These are phyloP conservation scores for Oleoguttula mirabilis DNA, from an alignment of 495 filamentous ascomycete species.

Conservation along the genomic window DNA sequence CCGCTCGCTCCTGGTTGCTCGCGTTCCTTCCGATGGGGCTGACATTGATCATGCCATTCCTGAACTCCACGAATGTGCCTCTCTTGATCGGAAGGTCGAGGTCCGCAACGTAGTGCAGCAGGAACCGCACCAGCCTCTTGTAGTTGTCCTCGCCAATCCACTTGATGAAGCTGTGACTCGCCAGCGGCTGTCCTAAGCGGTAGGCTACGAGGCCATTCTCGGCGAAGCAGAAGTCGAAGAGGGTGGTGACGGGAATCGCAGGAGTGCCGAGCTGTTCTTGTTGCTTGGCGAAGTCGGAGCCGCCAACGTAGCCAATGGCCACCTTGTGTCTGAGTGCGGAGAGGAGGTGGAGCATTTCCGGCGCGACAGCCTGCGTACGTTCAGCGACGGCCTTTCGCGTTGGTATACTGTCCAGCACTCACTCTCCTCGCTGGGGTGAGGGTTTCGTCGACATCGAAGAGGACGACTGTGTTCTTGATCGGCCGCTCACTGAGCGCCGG, in stretches of 20 bases:
- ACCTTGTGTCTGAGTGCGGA: constrained; percentile 69
- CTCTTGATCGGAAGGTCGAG: constrained; percentile 79
- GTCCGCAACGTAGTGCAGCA: constrained; percentile 80
- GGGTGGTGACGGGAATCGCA: constrained; percentile 50
- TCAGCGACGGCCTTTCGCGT: constrained; percentile 1
- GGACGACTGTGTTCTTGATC: constrained; percentile 74
- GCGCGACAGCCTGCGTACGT: constrained; percentile 43
- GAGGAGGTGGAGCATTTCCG: constrained; percentile 75
- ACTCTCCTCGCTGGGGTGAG: constrained; percentile 66
- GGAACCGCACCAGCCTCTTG: constrained; percentile 75
- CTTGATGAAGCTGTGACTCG: constrained; percentile 71
- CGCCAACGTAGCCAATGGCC: constrained; percentile 68
- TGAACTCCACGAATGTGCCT: constrained; percentile 93
- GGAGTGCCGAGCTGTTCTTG: constrained; percentile 79
- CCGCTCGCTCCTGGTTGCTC: constrained; percentile 60
- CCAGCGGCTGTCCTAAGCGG: constrained; percentile 60
- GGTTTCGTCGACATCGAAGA: constrained; percentile 91
- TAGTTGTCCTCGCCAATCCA: constrained; percentile 90
- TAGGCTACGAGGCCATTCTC: constrained; percentile 93
- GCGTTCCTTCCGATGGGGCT: constrained; percentile 89
- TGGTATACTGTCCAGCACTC: constrained; percentile 23
- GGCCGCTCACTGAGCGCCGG: constrained; percentile 70
- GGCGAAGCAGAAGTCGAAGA: constrained; percentile 94
- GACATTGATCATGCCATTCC: constrained; percentile 95
- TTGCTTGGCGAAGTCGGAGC: constrained; percentile 76